Base-by-base conservation (phyloP, 306 rosid genomes). In the Rubus parviflorus region DNA sequence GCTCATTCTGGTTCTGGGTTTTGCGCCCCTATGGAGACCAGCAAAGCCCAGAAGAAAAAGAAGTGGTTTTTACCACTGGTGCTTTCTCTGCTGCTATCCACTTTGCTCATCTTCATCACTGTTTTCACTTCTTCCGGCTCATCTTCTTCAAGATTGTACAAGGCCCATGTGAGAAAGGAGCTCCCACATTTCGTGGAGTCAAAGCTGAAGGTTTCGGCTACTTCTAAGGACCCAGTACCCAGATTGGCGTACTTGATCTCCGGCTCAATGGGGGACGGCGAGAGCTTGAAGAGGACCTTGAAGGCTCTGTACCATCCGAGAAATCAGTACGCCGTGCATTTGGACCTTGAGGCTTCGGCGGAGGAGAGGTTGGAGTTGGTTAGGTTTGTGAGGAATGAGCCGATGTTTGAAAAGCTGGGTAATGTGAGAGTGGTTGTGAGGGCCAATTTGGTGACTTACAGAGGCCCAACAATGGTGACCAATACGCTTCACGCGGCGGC, bases 401-500 rank as follows among this genome's bases (percentile, higher is more conserved):
- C 89, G n/a, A 37, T 89, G 58, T 89, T 91, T 77, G 53, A 9
- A 5, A 79, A 77, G 11, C 25, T 89, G 57, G 86, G 92, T 4
- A 89, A 89, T 79, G 97, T 91, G 30, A 85, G 87, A 73, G 84
- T 80, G 78, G 52, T 91, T 1, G 78, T 82, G 74, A 88, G 74
- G 75, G 97, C 94, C 19, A 91, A 91, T 84, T 83, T 91, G 82
- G 92, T 91, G 25, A 91, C 95, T 38, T 90, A 88, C 20, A 79
- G 92, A 68, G 92, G 95, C 14, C 95, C 95, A 0, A 90, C 92
- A 13, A 91, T 91, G 94, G 94, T 89, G 20, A 81, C 87, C 14
- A 91, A 91, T 47, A 89, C 94, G 43, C 92, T 91, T 60, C 97
- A 89, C 62, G 97, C 94, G 25, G 94, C 94, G 4, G 87, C 97